Conservation (phyloP, 2,329 filamentous ascomycete species). For the Calonectria pauciramosa region DNA sequence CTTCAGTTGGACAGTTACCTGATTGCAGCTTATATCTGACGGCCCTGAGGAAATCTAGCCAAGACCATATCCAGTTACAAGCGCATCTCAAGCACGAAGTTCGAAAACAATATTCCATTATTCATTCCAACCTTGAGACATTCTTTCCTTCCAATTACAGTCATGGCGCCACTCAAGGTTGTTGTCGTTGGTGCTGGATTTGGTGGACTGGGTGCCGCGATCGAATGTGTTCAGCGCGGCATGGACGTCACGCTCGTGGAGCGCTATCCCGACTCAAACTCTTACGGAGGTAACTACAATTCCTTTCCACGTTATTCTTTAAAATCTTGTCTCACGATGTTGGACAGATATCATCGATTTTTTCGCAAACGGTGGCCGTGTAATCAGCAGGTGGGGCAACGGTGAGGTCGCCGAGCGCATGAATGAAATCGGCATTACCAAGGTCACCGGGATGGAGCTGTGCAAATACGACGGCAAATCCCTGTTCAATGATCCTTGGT, state of each 20-base stretch:
- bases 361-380: constrained; percentile 34
- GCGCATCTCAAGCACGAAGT: not conserved
- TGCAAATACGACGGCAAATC: constrained; percentile 29
- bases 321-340: not conserved
- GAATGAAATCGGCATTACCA: constrained; percentile 1
- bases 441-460: constrained; percentile 19
- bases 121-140: no score
- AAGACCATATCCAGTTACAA: no score
- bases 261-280: constrained; percentile 22
- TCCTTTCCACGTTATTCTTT: not conserved
- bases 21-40: not conserved
- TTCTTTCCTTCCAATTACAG: not conserved
- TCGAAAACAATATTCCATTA: not conserved
- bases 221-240: constrained; percentile 11
- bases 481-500: constrained; percentile 30
- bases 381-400: constrained; percentile 13
- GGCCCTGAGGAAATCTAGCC: no score
- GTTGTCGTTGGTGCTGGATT: constrained; percentile 5
- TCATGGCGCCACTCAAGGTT: not conserved
- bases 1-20: not conserved
- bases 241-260: constrained; percentile 19
- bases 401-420: constrained; percentile 7
- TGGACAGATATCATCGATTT: constrained; percentile 37
- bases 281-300: constrained; percentile 10
- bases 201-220: constrained; percentile 8